Evolutionary conservation across 192 early-diverging fungal genomes (phyloP).

Genomic region (Mortierella claussenii): DNA sequence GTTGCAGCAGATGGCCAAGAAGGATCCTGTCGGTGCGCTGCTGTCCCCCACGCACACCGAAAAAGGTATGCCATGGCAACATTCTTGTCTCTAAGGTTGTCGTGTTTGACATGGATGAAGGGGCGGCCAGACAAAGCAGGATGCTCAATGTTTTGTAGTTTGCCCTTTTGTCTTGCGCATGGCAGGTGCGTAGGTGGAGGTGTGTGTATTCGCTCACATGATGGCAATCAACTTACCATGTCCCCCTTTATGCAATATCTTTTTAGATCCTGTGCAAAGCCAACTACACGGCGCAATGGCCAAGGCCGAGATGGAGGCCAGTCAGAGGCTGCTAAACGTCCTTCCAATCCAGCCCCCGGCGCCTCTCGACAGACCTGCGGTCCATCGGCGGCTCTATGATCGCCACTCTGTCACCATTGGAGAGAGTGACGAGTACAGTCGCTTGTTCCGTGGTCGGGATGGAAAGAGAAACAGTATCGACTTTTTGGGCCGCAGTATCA

Average conservation of each 20-base stretch:
- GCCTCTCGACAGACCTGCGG: conserved; percentile 39
- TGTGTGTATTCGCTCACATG: conserved; percentile 15
- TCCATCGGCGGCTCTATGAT: conserved; percentile 63
- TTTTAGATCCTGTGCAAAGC: conserved; percentile 57
- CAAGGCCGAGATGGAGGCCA: conserved; percentile 67
- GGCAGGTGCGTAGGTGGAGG: too few species aligned
- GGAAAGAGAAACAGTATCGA: conserved; percentile 50
- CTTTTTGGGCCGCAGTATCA: conserved; percentile 28
- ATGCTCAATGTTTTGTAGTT: too few species aligned
- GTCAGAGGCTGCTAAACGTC: conserved; percentile 42
- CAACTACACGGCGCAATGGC: conserved; percentile 64
- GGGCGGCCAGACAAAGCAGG: too few species aligned
- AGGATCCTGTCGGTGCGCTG: conserved; percentile 74
- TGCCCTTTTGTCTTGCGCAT: too few species aligned
- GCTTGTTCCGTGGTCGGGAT: conserved; percentile 38
- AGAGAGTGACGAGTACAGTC: conserved; percentile 58
- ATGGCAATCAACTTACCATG: background rate
- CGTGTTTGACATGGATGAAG: too few species aligned
- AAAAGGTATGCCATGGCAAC: too few species aligned
- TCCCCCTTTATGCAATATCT: background rate
- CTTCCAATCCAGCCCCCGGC: conserved; percentile 49
- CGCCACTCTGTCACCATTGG: conserved; percentile 65
- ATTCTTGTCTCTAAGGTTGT: too few species aligned
- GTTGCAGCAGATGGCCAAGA: conserved; percentile 91
- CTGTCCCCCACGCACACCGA: conserved; percentile 62